Base-by-base conservation (phyloP, 164 flowering plant species). In the Magnolia kwangsiensis region DNA sequence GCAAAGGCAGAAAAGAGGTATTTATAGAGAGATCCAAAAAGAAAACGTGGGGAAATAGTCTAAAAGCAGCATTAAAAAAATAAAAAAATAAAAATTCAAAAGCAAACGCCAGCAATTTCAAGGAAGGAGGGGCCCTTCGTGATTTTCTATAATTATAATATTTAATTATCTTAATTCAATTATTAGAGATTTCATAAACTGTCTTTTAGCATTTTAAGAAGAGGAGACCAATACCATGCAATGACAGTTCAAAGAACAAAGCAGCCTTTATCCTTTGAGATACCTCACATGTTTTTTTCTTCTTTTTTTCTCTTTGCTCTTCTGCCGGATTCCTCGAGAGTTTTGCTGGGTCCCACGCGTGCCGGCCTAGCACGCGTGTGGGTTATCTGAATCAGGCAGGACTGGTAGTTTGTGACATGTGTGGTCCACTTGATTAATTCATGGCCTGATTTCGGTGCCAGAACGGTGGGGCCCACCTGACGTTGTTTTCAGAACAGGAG, bases 51-150 rank as follows among this genome's bases (percentile, higher is more conserved):
- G 37, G 16, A 64, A 68, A 75, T 29, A 55, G 72, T 51, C 77
- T 29, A 58, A n/a, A 10, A 18, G 55, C 67, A 31, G 58, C 67
- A 75, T 58, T 4, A 3, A 37, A 37, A 37, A 4, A 37, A 37
- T 37, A 37, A 4, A 37, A 37, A 37, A 37, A 37, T 37, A 37
- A 37, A 37, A 3, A 37, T 69, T 31, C 23, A 75, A 66, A 69
- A 69, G 67, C 73, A 59, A 21, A 10, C 16, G 67, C 8, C 78
- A 3, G 73, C 51, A 75, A 59, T 45, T 75, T 75, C 78, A 29
- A 51, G 73, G 78, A 75, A 58, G 66, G 72, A 68, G 66, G 77
- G 64, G 3, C 71, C 69, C 71, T 51, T n/a, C 9, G 19, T 13
- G 4, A 2, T 1, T n/a, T 4, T 23, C 50, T 5, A 14, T 29